These are phyloP conservation scores for Tricholoma sp. DNA, from an alignment of 768 basidiomycete species.

Conservation along the genomic window DNA sequence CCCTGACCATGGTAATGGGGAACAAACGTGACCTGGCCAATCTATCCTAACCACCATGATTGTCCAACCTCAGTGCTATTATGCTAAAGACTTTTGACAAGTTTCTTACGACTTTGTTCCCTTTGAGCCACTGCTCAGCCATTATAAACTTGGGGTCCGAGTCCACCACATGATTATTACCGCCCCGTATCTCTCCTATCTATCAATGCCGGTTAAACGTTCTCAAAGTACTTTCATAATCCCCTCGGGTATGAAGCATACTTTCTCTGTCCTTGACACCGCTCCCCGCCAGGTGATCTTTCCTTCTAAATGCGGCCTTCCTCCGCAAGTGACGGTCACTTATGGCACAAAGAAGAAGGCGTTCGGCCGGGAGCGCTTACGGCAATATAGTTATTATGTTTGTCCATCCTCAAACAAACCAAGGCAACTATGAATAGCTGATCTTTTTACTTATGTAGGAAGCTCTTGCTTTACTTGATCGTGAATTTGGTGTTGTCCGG, in stretches of 20 bases:
- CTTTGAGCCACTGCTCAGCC: neutral
- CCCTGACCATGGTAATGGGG: neutral
- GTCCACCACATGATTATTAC: no score
- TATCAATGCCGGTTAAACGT: slow-evolving; percentile 1
- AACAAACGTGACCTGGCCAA: neutral
- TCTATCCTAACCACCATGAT: no score
- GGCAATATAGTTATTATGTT: slow-evolving; percentile 1
- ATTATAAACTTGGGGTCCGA: neutral
- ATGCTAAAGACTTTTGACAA: no score
- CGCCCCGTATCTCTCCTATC: neutral
- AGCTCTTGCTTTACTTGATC: neutral
- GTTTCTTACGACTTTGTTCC: no score
- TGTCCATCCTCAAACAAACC: neutral
- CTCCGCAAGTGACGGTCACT: slow-evolving; percentile 2
- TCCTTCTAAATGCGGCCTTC: neutral
- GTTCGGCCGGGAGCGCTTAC: slow-evolving; percentile 5
- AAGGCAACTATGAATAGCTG: neutral
- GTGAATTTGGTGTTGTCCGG: neutral
- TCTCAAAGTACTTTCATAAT: neutral
- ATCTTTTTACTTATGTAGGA: neutral
- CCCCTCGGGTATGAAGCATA: neutral
- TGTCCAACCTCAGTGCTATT: neutral
- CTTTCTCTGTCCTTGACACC: neutral
- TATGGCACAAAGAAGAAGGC: slow-evolving; percentile 1
- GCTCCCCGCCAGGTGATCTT: neutral